A percentile compares a stretch with the other conserved stretches of the same genome.
These are phyloP conservation scores for Capsicum baccatum DNA, from an alignment of 257 asterid species.

Conservation along the genomic window DNA sequence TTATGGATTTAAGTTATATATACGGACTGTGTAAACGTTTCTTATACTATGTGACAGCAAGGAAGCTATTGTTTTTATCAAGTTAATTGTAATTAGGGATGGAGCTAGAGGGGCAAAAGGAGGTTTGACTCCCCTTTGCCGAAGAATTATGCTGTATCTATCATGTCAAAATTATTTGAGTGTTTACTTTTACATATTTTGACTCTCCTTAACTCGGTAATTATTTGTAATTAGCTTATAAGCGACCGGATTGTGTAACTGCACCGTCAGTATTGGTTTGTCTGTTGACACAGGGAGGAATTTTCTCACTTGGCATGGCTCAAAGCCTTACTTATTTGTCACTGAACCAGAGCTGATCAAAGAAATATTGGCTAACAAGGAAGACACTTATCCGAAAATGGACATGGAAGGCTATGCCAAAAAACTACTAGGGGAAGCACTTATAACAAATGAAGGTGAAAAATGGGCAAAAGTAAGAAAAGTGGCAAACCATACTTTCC, in stretches of 20 bases:
- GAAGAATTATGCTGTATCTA: background rate
- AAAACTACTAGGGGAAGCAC: conserved; percentile 73
- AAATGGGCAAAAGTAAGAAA: conserved; percentile 72
- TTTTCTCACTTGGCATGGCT: conserved; percentile 65
- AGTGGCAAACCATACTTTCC: conserved; percentile 64
- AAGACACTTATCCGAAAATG: conserved; percentile 57
- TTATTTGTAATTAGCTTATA: background rate
- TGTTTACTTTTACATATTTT: too few relatives aligned
- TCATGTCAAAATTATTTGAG: background rate
- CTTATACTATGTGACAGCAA: background rate
- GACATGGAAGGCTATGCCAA: conserved; percentile 66
- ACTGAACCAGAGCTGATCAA: conserved; percentile 63
- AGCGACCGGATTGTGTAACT: background rate
- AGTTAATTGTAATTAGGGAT: background rate
- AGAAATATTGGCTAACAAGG: conserved; percentile 60
- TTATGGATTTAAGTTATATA: background rate
- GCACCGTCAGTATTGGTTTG: background rate
- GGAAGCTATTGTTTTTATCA: background rate
- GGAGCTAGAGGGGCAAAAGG: background rate
- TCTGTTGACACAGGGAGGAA: conserved; percentile 50
- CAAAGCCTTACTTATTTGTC: conserved; percentile 56
- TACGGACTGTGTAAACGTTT: background rate
- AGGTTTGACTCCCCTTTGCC: background rate
- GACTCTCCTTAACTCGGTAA: background rate
- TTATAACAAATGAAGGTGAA: conserved; percentile 63